These are phyloP conservation scores for Spencermartinsiella europaea DNA, from an alignment of 805 yeast genomes.

Conservation along the genomic window DNA sequence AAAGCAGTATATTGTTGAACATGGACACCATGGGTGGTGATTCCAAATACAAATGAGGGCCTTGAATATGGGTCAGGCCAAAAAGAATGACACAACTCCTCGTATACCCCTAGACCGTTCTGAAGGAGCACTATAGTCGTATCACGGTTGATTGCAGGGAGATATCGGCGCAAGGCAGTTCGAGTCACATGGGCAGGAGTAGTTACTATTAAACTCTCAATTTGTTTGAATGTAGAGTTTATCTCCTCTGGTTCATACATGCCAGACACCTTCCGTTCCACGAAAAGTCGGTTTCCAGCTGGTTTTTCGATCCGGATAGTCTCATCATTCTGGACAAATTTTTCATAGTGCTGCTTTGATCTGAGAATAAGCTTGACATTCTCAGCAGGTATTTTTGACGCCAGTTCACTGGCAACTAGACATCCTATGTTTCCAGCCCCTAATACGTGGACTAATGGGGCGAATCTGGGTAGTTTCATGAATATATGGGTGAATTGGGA, in stretches of 20 bases:
- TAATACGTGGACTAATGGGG: constrained; percentile 29
- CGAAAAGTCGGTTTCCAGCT: constrained; percentile 7
- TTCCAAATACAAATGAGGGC: constrained; percentile 68
- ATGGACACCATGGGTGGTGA: constrained; percentile 80
- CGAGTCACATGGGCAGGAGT: constrained; percentile 77
- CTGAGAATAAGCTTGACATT: constrained; percentile 40
- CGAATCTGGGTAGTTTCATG: no score
- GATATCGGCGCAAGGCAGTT: constrained; percentile 53
- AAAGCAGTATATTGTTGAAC: constrained; percentile 38
- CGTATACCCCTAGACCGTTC: constrained; percentile 76
- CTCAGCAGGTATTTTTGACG: constrained; percentile 37
- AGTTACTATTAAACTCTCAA: constrained; percentile 60
- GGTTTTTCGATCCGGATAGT: constrained; percentile 31
- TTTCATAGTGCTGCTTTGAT: constrained; percentile 38
- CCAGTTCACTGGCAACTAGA: constrained; percentile 43
- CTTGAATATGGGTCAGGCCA: constrained; percentile 46
- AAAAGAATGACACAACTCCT: constrained; percentile 41
- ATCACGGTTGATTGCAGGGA: constrained; percentile 41
- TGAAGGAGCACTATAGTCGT: constrained; percentile 69
- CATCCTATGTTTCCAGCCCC: constrained; percentile 55
- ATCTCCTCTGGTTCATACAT: constrained; percentile 6
- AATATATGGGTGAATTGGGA: no score
- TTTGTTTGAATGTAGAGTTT: constrained; percentile 30
- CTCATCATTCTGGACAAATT: constrained; percentile 40
- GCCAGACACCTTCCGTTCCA: constrained; percentile 19